Conservation (phyloP, 129 eudicot species). For the carrot (Daucus carota) region DNA sequence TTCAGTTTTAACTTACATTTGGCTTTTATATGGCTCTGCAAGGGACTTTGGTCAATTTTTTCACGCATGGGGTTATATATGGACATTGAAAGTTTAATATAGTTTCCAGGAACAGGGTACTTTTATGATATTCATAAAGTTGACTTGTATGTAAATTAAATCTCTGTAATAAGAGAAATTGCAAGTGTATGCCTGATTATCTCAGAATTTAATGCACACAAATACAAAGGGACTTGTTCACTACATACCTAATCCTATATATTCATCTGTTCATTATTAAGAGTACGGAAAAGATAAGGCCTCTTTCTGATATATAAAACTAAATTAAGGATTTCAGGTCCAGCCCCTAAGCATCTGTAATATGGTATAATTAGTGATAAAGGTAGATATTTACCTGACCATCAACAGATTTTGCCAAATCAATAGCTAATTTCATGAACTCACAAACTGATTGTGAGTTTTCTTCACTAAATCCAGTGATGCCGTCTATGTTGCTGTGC, state of each 20-base stretch:
- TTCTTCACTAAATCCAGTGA: slow-evolving; percentile 79
- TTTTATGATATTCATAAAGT: not conserved
- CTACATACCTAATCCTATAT: not conserved
- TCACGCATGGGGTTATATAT: not conserved
- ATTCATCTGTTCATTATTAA: not conserved
- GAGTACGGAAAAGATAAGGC: not conserved
- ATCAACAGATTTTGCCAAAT: slow-evolving; percentile 51
- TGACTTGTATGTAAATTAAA: not conserved
- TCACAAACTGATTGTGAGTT: slow-evolving; percentile 45
- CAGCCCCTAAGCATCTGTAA: not conserved
- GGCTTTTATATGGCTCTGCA: not conserved
- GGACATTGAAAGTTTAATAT: not conserved
- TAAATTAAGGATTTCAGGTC: not conserved
- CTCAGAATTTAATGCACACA: not conserved
- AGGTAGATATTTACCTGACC: slow-evolving; percentile 34
- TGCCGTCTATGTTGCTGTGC: slow-evolving; percentile 77
- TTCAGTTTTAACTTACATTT: not conserved
- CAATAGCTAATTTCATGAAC: slow-evolving; percentile 64
- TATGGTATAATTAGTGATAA: not conserved
- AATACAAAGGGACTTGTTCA: not conserved
- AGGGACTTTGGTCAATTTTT: not conserved
- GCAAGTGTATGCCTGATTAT: not conserved
- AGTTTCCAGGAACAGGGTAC: not conserved
- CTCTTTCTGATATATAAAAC: too few species aligned
- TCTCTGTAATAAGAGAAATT: not conserved